Evolutionary conservation across 73 alveolate species (phyloP).

Genomic region (Tetrahymena borealis): DNA sequence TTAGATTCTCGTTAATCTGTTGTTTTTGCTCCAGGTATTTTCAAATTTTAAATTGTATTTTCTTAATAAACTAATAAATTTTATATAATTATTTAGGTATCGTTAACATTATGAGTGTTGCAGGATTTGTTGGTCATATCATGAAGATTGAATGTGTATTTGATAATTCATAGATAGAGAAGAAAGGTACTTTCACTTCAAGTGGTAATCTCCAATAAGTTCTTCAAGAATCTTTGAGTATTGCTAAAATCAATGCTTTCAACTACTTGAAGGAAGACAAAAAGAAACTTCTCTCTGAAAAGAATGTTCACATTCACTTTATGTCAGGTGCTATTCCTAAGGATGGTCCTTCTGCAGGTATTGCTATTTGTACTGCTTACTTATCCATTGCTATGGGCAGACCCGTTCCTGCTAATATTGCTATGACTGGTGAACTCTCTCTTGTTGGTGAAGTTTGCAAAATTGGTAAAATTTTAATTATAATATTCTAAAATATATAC

Average conservation of each 20-base stretch:
- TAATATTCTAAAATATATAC: background rate
- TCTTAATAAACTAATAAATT: background rate
- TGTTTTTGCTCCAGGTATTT: conserved; percentile 30
- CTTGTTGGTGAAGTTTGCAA: conserved; percentile 66
- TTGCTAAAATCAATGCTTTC: conserved; percentile 62
- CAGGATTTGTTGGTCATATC: conserved; percentile 33
- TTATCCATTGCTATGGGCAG: conserved; percentile 43
- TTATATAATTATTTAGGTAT: background rate
- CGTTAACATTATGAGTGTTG: conserved; percentile 25
- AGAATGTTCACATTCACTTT: conserved; percentile 62
- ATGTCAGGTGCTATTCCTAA: conserved; percentile 79
- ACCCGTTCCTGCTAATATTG: conserved; percentile 54
- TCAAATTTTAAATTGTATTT: background rate
- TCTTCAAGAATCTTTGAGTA: conserved; percentile 63
- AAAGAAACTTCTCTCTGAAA: conserved; percentile 8
- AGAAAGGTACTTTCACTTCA: conserved; percentile 52
- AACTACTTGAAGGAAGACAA: conserved; percentile 46
- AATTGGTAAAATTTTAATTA: conserved; percentile 41
- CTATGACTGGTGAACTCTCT: conserved; percentile 79
- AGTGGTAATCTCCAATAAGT: conserved; percentile 70
- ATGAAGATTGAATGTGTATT: conserved; percentile 25
- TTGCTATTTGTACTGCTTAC: conserved; percentile 63
- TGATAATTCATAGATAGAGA: conserved; percentile 17
- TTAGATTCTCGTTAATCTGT: conserved; percentile 15
- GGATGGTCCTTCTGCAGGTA: conserved; percentile 85